phyloP scores from a whole-genome alignment of 2,329 filamentous ascomycete genomes.

The Bimuria novae-zelandiae region DNA sequence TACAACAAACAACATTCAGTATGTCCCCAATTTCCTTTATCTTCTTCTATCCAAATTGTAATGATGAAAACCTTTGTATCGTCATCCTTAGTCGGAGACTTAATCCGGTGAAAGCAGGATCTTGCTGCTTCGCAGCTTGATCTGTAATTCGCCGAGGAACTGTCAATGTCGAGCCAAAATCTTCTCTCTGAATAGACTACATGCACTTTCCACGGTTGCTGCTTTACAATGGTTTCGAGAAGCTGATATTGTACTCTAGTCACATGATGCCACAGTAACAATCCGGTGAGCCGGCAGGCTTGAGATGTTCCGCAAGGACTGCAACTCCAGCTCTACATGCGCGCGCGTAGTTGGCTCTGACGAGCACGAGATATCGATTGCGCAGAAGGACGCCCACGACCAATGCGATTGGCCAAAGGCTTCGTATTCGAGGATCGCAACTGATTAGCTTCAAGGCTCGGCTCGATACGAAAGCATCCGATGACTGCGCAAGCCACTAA shows the following conservation, averaged over 20 bases:
- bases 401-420: no score
- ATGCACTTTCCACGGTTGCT: not conserved
- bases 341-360: no score
- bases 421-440: no score
- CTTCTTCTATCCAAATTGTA: constrained; percentile 17
- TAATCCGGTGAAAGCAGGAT: constrained; percentile 21
- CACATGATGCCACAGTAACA: not conserved
- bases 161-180: constrained; percentile 41
- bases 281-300: no score
- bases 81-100: constrained; percentile 93
- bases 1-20: constrained; percentile 13
- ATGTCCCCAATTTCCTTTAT: constrained; percentile 12
- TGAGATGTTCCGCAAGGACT: no score
- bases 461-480: no score
- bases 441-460: no score
- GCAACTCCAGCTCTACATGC: no score
- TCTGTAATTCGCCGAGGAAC: constrained; percentile 3
- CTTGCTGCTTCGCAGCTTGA: constrained; percentile 27
- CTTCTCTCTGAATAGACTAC: constrained; percentile 41
- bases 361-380: no score
- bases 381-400: no score
- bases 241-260: not conserved
- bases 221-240: not conserved
- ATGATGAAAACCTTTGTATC: constrained; percentile 90
- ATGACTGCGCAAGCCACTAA: no score